Evolutionary conservation across 2,329 filamentous ascomycete genomes (phyloP).

Genomic region (Ophiostoma tasmaniense): DNA sequence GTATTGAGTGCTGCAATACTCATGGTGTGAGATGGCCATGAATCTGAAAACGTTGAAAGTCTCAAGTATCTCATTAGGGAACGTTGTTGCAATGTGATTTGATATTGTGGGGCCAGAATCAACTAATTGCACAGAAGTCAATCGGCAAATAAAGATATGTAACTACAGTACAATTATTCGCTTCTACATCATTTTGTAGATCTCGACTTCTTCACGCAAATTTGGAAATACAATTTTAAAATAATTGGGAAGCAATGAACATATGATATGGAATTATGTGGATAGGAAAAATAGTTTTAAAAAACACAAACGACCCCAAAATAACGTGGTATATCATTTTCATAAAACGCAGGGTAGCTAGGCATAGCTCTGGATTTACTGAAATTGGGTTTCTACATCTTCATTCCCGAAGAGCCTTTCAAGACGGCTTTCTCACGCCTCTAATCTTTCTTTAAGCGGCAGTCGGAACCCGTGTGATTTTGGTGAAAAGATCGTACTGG

Average conservation of each 20-base stretch:
- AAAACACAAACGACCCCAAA: neutral
- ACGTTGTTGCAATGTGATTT: neutral
- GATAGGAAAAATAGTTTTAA: no score
- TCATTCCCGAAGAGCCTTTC: neutral
- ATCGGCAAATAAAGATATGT: neutral
- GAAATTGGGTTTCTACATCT: neutral
- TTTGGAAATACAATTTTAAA: neutral
- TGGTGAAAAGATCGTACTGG: slow-evolving; percentile 25
- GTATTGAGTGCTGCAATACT: neutral
- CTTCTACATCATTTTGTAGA: neutral
- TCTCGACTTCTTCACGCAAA: neutral
- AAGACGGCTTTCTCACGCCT: neutral
- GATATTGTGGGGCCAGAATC: neutral
- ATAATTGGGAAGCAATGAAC: neutral
- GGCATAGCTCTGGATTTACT: neutral
- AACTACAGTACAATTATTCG: neutral
- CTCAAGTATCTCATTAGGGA: neutral
- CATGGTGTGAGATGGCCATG: neutral
- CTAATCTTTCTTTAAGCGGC: neutral
- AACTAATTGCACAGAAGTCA: neutral
- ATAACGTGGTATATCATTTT: neutral
- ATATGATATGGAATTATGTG: no score
- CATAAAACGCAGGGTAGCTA: neutral
- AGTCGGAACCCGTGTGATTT: slow-evolving; percentile 22
- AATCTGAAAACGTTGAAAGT: neutral